Evolutionary conservation across 768 basidiomycete genomes (phyloP).

Genomic region (Pulveroboletus ravenelii): DNA sequence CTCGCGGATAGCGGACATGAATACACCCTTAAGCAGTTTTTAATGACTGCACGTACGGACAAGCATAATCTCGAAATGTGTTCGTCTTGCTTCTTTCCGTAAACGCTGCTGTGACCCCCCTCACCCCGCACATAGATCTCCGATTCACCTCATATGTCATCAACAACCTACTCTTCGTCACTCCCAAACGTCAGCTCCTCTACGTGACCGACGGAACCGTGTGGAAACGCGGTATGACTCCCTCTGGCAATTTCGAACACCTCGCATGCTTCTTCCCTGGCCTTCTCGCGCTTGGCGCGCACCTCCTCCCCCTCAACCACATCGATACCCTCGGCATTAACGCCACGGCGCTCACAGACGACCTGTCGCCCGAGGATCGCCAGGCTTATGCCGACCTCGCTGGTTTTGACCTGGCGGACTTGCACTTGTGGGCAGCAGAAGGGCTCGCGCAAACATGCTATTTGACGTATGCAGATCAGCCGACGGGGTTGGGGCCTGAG

Average conservation of each 20-base stretch:
- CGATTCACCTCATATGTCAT: slow-evolving; percentile 57
- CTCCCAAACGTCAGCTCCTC: slow-evolving; percentile 29
- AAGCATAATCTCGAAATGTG: slow-evolving; percentile 61
- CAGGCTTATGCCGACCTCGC: slow-evolving; percentile 36
- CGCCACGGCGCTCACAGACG: slow-evolving; percentile 31
- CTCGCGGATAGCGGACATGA: slow-evolving; percentile 71
- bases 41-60: slow-evolving; percentile 61
- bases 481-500: slow-evolving; percentile 67
- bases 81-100: slow-evolving; percentile 31
- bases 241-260: slow-evolving; percentile 59
- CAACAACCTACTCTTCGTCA: slow-evolving; percentile 39
- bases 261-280: slow-evolving; percentile 77
- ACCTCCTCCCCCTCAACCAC: slow-evolving; percentile 54
- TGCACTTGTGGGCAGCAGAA: slow-evolving; percentile 72
- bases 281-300: slow-evolving; percentile 65
- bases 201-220: slow-evolving; percentile 53
- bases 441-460: slow-evolving; percentile 74
- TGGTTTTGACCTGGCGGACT: slow-evolving; percentile 47
- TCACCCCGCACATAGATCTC: slow-evolving; percentile 40
- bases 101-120: neutral
- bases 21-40: slow-evolving; percentile 69
- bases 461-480: slow-evolving; percentile 65
- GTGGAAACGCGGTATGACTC: slow-evolving; percentile 20
- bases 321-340: slow-evolving; percentile 46
- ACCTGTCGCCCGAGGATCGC: slow-evolving; percentile 16